Base-by-base conservation (phyloP, 805 yeast species). In the Candida chauliodis region DNA sequence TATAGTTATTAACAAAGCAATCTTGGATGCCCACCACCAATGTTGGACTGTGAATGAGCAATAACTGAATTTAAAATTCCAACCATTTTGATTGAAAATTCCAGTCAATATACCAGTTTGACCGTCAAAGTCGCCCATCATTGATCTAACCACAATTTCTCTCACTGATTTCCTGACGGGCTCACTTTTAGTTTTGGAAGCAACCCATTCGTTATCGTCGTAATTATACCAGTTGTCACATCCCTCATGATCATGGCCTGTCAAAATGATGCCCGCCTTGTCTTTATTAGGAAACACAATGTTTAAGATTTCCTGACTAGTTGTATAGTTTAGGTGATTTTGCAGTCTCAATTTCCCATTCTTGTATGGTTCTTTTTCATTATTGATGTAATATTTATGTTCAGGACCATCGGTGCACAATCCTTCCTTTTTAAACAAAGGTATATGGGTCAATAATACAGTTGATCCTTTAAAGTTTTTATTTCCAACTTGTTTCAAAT, bases 241-340 rank as follows among this genome's bases (percentile, higher is more conserved):
- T 1, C 99, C 99, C 47, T 82, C 90, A 54, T 93, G 99, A 55
- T 93, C 99, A 61, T 93, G 99, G 1, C 99, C 99, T 0, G 96
- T 86, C 29, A 91, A 62, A 3, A 93, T 78, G 8, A 91, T 69
- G 15, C 98, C 98, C 14, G 83, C 79, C 45, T 77, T 75, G 42
- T 64, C 63, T 7, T 68, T 61, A 48, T 75, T 75, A 26, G 76
- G 76, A 56, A 91, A 91, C 11, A 86, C 71, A n/a, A 81, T 70
- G 48, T 84, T 72, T 47, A 93, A 59, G 2, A 91, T 80, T 43
- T 71, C 66, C 53, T 82, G 83, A 3, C 91, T 64, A 0, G 83
- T 73, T 5, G 81, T 83, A 44, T 70, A 63, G 20, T 84, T 73
- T 26, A 93, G 63, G 61, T 88, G 96, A 60, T 93, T 93, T 51